Base-by-base conservation (phyloP, 441 rosid genomes). In the Pelargonium citronellum region DNA sequence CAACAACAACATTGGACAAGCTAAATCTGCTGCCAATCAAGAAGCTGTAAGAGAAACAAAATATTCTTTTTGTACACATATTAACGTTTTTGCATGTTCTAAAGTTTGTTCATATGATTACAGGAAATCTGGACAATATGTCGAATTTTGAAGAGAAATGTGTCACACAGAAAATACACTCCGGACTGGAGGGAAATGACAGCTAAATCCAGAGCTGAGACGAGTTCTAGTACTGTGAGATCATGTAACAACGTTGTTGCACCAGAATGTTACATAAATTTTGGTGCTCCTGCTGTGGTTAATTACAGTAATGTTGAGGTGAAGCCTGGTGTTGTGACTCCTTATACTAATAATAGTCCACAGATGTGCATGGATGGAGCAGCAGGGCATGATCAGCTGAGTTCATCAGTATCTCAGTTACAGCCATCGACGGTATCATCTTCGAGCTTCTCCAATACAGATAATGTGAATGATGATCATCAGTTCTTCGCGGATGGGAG, bases 41-140 rank as follows among this genome's bases (percentile, higher is more conserved):
- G 89, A 87, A 73, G 95, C 96, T 7, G 96, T 91, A 88, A 27
- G 30, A 27, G 30, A 27, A 27, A 27, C 30, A 27, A n/a, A n/a
- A n/a, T n/a, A n/a, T n/a, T n/a, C n/a, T n/a, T n/a, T n/a, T n/a
- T n/a, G n/a, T n/a, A n/a, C n/a, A n/a, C n/a, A n/a, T 27, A 27
- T 27, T 27, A 27, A 27, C 2, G 30, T 27, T 27, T 27, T 1
- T 27, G 30, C 30, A 27, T 1, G 30, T 27, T 19, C 43, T 24
- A 10, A 22, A 27, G 17, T 39, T 63, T 66, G 2, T 51, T 64
- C 44, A 22, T 49, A 53, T 11, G 22, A 66, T 76, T 1, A 1
- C 86, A 89, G 95, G 97, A 91, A 78, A 96, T 93, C 7, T 93
- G 97, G 97, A 92, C 97, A 0, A 66, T 92, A 15, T 91, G 98